Base-by-base conservation (phyloP, 169 alveolate genomes). In the Plasmodium vivax region DNA sequence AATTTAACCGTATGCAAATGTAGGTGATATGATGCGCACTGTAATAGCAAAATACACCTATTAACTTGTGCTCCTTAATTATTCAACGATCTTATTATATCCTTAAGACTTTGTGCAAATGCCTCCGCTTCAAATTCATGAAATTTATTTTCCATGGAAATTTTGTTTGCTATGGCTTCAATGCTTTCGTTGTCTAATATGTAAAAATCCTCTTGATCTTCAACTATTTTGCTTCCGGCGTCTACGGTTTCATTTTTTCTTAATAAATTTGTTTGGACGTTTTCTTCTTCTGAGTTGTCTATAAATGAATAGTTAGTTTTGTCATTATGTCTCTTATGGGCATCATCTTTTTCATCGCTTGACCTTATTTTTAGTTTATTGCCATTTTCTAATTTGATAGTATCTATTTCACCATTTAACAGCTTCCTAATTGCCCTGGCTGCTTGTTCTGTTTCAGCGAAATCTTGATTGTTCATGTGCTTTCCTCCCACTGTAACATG, bases 401-500 rank as follows among this genome's bases (percentile, higher is more conserved):
- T 51, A 27, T 85, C 81, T 75, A 85, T 45, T 36, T 85, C 93
- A 54, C 93, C 93, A 85, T 58, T 85, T 85, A 85, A 85, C 19
- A 85, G 41, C 27, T 85, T 85, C 72, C 93, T 75, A 36, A 85
- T 75, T 79, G 93, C 93, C 72, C 62, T 85, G 54, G 93, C 93
- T 51, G 93, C 93, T n/a, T 85, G 56, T 85, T 85, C 93, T 85
- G 93, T 85, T 85, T 75, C 93, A 75, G 56, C 43, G 71, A 85
- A 85, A 75, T 85, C 45, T 77, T 23, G 45, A 85, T 85, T 85
- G 27, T 32, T 36, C 58, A 38, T 47, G 41, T 85, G 19, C 5
- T 47, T 77, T 51, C 34, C 6, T 2, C 93, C 81, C 68, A 51
- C 32, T 75, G 12, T 79, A 34, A 45, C 43, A 34, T 23, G 73